Base-by-base conservation (phyloP, 169 alveolate species). In the Eimeria nieschulzi region DNA sequence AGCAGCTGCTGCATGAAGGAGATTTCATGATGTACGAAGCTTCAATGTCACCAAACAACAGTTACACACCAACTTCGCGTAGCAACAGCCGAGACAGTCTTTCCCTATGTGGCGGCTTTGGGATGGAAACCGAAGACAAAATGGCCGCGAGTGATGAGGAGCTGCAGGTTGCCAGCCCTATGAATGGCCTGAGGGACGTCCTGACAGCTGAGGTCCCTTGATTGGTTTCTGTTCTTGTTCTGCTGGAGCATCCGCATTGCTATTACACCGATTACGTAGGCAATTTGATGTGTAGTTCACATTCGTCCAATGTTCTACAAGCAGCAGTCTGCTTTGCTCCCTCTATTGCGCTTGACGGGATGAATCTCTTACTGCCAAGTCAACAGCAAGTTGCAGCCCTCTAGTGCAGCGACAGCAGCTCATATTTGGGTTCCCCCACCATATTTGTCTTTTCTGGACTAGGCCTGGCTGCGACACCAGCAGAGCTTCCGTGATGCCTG, bases 141-240 rank as follows among this genome's bases (percentile, higher is more conserved):
- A 56, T 80, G 88, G 88, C 88, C 26, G 88, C 88, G 7, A 80
- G 88, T 66, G 88, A 78, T 51, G 88, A 80, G 68, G 88, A 80
- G 88, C 73, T 79, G 73, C 87, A 79, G 72, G 39, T 80, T n/a
- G 88, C 75, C 71, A 80, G 75, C 76, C 88, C 88, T 10, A 59
- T 80, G 88, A 80, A 59, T 39, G 88, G 76, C 39, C 51, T 80
- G 59, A 78, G 86, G 26, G 76, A 59, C 88, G 88, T 59, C 25
- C 26, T 80, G 76, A 46, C 88, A 17, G 88, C 88, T 26, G 88
- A 80, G 88, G 88, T 61, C 61, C 88, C 88, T 9, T 80, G 75
- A 59, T 61, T 19, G 17, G 76, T 19, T 15, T 59, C 63, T 75
- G 15, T 51, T 64, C 39, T 23, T 23, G 70, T 23, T 76, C 53